phyloP scores from a whole-genome alignment of 2,329 filamentous ascomycete species.

The Nemania sp. region DNA sequence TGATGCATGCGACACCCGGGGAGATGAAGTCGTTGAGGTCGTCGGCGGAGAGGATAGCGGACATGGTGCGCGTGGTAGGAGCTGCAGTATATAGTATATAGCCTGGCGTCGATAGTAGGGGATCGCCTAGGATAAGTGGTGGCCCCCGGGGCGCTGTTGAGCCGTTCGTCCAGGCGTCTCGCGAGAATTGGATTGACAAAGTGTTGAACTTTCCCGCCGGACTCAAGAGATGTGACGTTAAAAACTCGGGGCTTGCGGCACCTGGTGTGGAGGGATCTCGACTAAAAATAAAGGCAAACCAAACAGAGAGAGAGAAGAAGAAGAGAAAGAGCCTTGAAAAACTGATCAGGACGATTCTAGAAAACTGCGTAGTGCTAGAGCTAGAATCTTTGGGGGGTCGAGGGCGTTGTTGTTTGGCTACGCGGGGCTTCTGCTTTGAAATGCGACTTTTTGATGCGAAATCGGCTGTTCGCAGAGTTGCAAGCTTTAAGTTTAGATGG shows the following conservation, averaged over 20 bases:
- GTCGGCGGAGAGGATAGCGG: conserved; percentile 94
- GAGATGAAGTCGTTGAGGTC: conserved; percentile 99
- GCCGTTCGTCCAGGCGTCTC: conserved; percentile 11
- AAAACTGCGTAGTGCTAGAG: not conserved
- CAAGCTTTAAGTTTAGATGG: too few relatives aligned
- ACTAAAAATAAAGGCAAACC: too few relatives aligned
- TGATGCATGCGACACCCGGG: conserved; percentile 96
- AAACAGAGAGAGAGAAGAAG: too few relatives aligned
- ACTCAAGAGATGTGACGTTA: not conserved
- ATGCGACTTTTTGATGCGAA: conserved; percentile 34
- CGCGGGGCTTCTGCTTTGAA: conserved; percentile 32
- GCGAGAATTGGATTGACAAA: conserved; percentile 14
- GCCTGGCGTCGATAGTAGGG: not conserved
- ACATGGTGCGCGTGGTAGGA: conserved; percentile 64
- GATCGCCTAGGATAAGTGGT: not conserved
- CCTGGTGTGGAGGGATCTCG: too few relatives aligned
- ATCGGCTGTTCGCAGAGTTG: conserved; percentile 30
- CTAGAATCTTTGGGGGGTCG: not conserved
- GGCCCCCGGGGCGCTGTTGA: conserved; percentile 14
- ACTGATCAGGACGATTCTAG: not conserved
- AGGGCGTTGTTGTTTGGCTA: not conserved
- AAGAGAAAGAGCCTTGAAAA: too few relatives aligned
- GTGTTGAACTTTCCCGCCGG: not conserved
- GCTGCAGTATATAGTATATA: not conserved
- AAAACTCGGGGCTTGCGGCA: not conserved